Evolutionary conservation across 164 flowering plant genomes (phyloP).

Genomic region (Stephania cephalantha): DNA sequence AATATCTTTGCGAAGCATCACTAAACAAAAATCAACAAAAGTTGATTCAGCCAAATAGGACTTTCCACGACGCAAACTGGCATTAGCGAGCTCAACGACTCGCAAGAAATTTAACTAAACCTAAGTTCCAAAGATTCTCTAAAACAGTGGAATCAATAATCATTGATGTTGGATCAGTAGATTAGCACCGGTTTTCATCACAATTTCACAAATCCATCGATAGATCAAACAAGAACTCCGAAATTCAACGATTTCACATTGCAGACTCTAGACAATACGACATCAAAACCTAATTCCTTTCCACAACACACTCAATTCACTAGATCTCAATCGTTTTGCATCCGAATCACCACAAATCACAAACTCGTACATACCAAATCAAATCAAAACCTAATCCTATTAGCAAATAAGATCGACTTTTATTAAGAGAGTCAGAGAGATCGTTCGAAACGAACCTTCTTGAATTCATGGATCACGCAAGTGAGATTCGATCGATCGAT

Average conservation of each 20-base stretch:
- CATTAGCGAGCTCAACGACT: not conserved
- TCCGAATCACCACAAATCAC: not conserved
- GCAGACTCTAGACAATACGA: not conserved
- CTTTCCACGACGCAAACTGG: not conserved
- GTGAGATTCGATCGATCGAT: not conserved
- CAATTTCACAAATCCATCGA: not conserved
- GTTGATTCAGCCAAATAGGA: not conserved
- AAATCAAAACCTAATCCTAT: not conserved
- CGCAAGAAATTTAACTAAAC: not conserved
- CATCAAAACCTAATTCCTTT: not conserved
- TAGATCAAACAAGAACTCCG: not conserved
- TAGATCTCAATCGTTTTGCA: not conserved
- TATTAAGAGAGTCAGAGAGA: not conserved
- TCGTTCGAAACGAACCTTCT: not conserved
- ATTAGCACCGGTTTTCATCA: not conserved
- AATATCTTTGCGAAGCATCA: not conserved
- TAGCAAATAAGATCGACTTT: not conserved
- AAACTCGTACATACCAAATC: not conserved
- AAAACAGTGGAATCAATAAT: not conserved
- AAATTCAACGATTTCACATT: not conserved
- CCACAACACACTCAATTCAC: not conserved
- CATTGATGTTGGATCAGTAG: not conserved
- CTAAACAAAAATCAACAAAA: too few species aligned
- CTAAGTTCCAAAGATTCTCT: not conserved
- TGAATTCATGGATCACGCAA: not conserved